Conservation (phyloP, 352 stramenopile species). For the Albugo candida region DNA sequence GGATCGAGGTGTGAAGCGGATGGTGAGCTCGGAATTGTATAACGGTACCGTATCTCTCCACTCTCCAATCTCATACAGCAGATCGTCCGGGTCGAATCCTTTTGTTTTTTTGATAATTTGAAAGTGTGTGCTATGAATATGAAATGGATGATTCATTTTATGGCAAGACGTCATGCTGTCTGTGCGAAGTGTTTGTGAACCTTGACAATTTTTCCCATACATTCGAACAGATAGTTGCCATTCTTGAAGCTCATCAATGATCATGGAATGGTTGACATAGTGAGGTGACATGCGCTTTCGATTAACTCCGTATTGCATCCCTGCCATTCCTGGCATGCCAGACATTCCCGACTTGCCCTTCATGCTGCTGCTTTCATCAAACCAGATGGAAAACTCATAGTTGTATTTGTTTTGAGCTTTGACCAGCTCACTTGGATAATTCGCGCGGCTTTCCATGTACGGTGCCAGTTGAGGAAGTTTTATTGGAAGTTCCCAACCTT, state of each 20-base stretch:
- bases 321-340: conserved; percentile 1
- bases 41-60: conserved; percentile 65
- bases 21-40: conserved; percentile 32
- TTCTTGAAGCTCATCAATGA: conserved; percentile 38
- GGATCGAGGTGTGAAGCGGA: conserved; percentile 39
- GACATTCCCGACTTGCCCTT: conserved; percentile 8
- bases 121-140: conserved; percentile 63
- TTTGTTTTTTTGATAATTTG: conserved; percentile 28
- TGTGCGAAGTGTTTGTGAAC: no score
- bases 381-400: conserved; percentile 63
- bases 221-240: conserved; percentile 41
- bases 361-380: conserved; percentile 11
- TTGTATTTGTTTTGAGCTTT: conserved; percentile 24
- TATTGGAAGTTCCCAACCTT: conserved; percentile 15
- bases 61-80: conserved; percentile 39
- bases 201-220: conserved; percentile 17
- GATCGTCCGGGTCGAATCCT: conserved; percentile 22
- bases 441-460: conserved; percentile 27
- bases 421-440: conserved; percentile 9
- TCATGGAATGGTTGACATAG: conserved; percentile 47
- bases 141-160: conserved; percentile 60
- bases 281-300: conserved; percentile 20
- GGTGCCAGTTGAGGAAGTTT: conserved; percentile 23
- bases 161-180: conserved; percentile 16
- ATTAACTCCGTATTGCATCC: conserved; percentile 39